These are phyloP conservation scores for Pseudotulostoma volvatum DNA, from an alignment of 495 filamentous ascomycete species.

Conservation along the genomic window DNA sequence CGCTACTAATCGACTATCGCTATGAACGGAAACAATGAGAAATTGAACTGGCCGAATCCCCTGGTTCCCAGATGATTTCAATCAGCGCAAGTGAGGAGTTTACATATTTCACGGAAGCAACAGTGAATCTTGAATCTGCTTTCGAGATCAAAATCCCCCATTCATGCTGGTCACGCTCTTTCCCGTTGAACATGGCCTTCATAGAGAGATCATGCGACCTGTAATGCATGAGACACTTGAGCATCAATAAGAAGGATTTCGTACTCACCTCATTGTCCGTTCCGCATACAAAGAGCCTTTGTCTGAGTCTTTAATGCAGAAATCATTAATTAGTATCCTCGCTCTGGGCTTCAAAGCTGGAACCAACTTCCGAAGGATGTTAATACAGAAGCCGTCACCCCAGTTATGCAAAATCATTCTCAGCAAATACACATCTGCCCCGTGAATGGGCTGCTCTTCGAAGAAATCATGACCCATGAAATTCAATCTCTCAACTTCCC, in stretches of 20 bases:
- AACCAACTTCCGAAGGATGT: constrained; percentile 34
- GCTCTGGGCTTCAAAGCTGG: constrained; percentile 40
- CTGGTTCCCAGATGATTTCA: too few relatives aligned
- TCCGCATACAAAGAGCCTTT: too few relatives aligned
- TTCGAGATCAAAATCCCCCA: constrained; percentile 11
- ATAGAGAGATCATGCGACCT: constrained; percentile 19
- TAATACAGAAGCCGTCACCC: constrained; percentile 38
- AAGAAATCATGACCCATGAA: constrained; percentile 49
- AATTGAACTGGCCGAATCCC: too few relatives aligned
- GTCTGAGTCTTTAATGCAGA: too few relatives aligned
- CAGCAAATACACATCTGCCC: constrained; percentile 40
- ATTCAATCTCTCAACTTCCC: too few relatives aligned
- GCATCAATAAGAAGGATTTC: too few relatives aligned
- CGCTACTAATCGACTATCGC: too few relatives aligned
- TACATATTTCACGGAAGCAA: constrained; percentile 1
- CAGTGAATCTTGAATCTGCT: constrained; percentile 1
- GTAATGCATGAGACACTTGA: too few relatives aligned
- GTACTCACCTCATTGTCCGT: too few relatives aligned
- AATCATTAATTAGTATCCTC: constrained; percentile 32
- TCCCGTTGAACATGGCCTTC: constrained; percentile 22
- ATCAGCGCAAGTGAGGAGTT: too few relatives aligned
- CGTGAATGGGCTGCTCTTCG: constrained; percentile 32
- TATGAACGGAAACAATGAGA: too few relatives aligned
- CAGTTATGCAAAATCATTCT: constrained; percentile 45
- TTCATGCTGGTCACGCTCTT: constrained; percentile 24